Evolutionary conservation across 352 stramenopile genomes (phyloP).

Genomic region (Pythium apleroticum): DNA sequence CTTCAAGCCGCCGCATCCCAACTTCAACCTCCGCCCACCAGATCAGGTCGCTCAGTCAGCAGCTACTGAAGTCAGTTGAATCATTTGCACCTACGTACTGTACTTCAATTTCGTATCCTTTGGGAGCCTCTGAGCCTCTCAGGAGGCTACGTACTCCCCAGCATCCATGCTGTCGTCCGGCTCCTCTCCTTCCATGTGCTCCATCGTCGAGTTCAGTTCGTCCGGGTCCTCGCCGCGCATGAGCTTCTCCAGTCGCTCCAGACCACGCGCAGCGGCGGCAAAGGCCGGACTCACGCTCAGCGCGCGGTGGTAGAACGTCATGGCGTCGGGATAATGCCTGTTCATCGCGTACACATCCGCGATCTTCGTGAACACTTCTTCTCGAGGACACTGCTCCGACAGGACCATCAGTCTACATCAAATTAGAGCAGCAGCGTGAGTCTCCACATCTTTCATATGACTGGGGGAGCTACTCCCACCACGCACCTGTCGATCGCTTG

Average conservation of each 20-base stretch:
- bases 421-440: not conserved
- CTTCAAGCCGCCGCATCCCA: not conserved
- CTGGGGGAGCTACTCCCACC: too few species aligned
- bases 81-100: not conserved
- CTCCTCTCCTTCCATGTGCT: constrained; percentile 56
- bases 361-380: constrained; percentile 79
- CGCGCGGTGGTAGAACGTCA: constrained; percentile 69
- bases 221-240: constrained; percentile 79
- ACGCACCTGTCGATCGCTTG: constrained; percentile 62
- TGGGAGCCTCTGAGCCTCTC: not conserved
- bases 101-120: not conserved
- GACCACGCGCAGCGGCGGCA: constrained; percentile 43
- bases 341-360: constrained; percentile 69
- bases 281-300: constrained; percentile 60
- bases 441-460: too few species aligned
- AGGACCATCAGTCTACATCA: constrained; percentile 44
- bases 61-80: not conserved
- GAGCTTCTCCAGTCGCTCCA: constrained; percentile 79
- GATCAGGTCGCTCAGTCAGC: not conserved
- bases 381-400: constrained; percentile 45
- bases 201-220: constrained; percentile 61
- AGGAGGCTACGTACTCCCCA: constrained; percentile 40
- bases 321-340: constrained; percentile 64
- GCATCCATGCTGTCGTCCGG: constrained; percentile 55
- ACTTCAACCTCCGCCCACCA: not conserved